phyloP scores from a whole-genome alignment of 2,329 filamentous ascomycete species.

The Botrytis medusae region DNA sequence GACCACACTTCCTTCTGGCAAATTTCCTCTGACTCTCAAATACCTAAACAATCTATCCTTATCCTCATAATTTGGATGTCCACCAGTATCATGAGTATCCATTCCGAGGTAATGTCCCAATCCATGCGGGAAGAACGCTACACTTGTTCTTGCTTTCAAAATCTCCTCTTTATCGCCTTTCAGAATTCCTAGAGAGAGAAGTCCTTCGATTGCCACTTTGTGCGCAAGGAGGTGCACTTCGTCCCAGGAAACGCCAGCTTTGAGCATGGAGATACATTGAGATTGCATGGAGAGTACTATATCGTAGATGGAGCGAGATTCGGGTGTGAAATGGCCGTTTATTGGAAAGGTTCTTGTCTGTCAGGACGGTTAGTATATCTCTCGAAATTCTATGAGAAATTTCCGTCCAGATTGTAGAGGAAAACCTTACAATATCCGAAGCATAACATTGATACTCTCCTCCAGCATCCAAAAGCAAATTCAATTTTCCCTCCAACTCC shows the following conservation, averaged over 20 bases:
- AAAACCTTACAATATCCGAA: slow-evolving; percentile 57
- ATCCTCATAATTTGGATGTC: slow-evolving; percentile 75
- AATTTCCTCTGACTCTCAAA: slow-evolving; percentile 70
- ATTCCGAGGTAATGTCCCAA: slow-evolving; percentile 89
- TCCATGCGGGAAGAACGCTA: slow-evolving; percentile 89
- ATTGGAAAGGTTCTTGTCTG: slow-evolving; percentile 87
- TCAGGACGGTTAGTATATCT: slow-evolving; percentile 12
- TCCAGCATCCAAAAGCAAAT: slow-evolving; percentile 82
- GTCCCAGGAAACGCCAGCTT: slow-evolving; percentile 75
- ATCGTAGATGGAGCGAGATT: slow-evolving; percentile 74
- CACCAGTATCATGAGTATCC: slow-evolving; percentile 87
- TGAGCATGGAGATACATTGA: slow-evolving; percentile 70
- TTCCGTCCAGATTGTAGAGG: background rate
- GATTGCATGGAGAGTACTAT: slow-evolving; percentile 86
- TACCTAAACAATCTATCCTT: slow-evolving; percentile 84
- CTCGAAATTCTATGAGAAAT: background rate
- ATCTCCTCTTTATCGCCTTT: slow-evolving; percentile 69
- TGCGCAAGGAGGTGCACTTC: slow-evolving; percentile 80
- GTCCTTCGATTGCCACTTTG: slow-evolving; percentile 75
- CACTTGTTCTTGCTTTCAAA: slow-evolving; percentile 73
- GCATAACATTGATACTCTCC: slow-evolving; percentile 74
- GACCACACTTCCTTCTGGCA: slow-evolving; percentile 80
- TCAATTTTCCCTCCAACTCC: slow-evolving; percentile 67
- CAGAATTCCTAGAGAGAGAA: slow-evolving; percentile 74
- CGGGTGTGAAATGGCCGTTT: slow-evolving; percentile 65